phyloP scores from a whole-genome alignment of 164 flowering plant species.

The Magnolia sinica region DNA sequence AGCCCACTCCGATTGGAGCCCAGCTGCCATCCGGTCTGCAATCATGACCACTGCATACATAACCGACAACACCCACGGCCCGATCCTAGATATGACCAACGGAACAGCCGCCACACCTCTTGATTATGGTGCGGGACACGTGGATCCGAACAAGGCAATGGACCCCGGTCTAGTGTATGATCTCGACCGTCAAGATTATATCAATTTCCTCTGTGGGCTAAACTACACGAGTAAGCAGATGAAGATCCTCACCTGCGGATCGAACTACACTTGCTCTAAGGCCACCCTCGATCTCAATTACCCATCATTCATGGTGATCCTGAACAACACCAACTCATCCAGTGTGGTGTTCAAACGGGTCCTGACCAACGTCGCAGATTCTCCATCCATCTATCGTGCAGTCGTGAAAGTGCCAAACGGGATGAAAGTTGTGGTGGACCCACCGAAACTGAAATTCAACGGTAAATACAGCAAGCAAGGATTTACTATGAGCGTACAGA shows the following conservation, averaged over 20 bases:
- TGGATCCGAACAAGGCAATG: constrained; percentile 39
- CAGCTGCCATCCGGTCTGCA: constrained; percentile 40
- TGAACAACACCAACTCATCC: constrained; percentile 20
- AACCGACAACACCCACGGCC: constrained; percentile 17
- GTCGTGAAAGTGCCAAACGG: constrained; percentile 14
- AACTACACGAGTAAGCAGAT: constrained; percentile 33
- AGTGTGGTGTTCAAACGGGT: constrained; percentile 15
- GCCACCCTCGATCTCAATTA: constrained; percentile 30
- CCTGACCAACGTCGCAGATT: constrained; percentile 17
- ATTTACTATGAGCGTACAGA: constrained; percentile 22
- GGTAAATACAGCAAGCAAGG: constrained; percentile 8
- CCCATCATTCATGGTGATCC: constrained; percentile 28
- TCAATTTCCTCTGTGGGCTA: constrained; percentile 29
- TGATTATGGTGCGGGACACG: constrained; percentile 38
- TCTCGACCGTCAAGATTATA: constrained; percentile 22
- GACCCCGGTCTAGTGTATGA: constrained; percentile 46
- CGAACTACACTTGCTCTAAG: constrained; percentile 15
- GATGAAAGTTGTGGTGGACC: constrained; percentile 7
- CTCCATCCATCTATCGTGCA: constrained; percentile 15
- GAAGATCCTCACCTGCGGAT: constrained; percentile 17
- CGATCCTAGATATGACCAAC: constrained; percentile 12
- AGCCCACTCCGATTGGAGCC: constrained; percentile 34
- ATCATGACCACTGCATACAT: constrained; percentile 39
- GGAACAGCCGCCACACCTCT: constrained; percentile 27
- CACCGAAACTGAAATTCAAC: not conserved